Evolutionary conservation across 78 protist species (phyloP), one percentile per base, ranked within the genome.

Genomic region (Dictyostelium citrinum): DNA sequence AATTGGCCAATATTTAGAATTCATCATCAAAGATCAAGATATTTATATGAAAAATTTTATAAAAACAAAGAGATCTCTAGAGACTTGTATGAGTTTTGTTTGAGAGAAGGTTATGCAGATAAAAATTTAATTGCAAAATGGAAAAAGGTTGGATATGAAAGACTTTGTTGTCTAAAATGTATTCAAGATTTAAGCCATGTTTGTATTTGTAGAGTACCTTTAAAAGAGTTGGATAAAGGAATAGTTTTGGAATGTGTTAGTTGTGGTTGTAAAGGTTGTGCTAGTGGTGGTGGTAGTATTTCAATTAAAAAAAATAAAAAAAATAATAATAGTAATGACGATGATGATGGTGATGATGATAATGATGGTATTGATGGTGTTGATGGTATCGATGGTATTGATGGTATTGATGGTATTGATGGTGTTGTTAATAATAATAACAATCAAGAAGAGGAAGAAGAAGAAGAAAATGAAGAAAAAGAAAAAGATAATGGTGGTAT

Each of bases 91-190:
- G 98, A 98, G 2, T 98, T 10, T 29, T 96, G 97, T 92, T 74
- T 98, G 31, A 45, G 68, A 27, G 91, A 97, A 81, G 81, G 84
- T 12, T 76, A 90, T 74, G 99, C 97, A 1, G 99, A 98, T 60
- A 72, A 80, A 11, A 61, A 64, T 17, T 96, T 98, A 33, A 98
- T 98, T n/a, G 99, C 99, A 5, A 98, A 98, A 60, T 98, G 99
- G 99, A 98, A 98, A 95, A 98, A 98, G 90, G 88, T 67, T 24
- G 99, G 99, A 16, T 98, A 96, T 71, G 98, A 98, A 75, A 39
- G 83, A 22, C 95, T 98, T 31, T 98, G 99, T 88, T 98, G 99
- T 77, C 71, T 98, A 55, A 83, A 67, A 8, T 97, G 98, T 90
- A 96, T 98, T 64, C 97, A 97, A 39, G 41, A 91, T 10, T 29